Evolutionary conservation across 2,329 filamentous ascomycete genomes (phyloP), one percentile per base, ranked within the genome.

Genomic region (Colletotrichum spinosum): DNA sequence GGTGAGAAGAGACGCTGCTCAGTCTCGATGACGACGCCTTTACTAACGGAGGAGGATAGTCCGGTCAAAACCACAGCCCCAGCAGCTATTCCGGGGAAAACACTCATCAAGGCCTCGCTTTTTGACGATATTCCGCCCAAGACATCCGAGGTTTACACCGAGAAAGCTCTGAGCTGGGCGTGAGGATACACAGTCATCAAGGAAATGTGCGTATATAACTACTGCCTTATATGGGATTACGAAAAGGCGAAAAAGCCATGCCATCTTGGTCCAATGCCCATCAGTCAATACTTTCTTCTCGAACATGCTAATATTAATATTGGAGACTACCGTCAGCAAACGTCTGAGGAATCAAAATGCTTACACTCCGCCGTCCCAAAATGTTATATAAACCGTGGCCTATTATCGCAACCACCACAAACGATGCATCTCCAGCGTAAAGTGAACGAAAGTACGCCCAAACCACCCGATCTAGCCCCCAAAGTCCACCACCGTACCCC

Each of bases 71-170:
- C 41, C 4, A 25, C 10, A 11, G 12, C 59, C 1, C 50, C 54
- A 15, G 25, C 25, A 25, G 10, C 58, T 7, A 13, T 57, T 5
- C 63, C 63, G 1, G 48, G 25, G 7, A 38, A 63, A 39, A 42
- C 35, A 6, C 8, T 66, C 4, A 53, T 66, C n/a, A 66, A 66
- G 38, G 63, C 58, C 7, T 66, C 63, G 1, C 41, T 66, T 15
- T 66, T 66, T 15, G 58, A 63, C 8, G 63, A 66, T 7, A 65
- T 65, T 11, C 62, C 62, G 0, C 55, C 57, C 1, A 48, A 41
- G 4, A 65, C 34, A 41, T 39, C 13, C 6, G 62, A 65, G 10
- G 17, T 62, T 2, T 62, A 48, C 2, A 10, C 25, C 1, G 38
- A 65, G 4, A 42, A 56, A 41, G 57, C 62, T 8, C 13, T 66